Evolutionary conservation across 1,284 basidiomycete species (phyloP).

Genomic region (Singerocomus inundabilis): DNA sequence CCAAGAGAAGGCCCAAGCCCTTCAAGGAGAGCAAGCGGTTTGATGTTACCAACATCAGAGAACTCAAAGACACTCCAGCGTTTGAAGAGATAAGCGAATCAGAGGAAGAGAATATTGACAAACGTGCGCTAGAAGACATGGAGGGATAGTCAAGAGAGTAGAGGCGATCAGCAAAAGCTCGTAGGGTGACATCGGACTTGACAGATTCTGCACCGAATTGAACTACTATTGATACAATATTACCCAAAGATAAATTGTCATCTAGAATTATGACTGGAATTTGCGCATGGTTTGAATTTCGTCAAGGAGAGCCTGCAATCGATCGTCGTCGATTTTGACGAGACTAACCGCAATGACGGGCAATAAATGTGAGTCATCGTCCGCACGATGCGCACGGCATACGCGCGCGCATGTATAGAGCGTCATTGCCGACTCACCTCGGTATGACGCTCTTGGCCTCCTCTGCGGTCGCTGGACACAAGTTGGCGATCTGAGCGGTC

Average conservation of each 20-base stretch:
- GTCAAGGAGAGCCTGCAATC: conserved; percentile 76
- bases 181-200: background rate
- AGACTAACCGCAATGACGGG: conserved; percentile 46
- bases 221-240: conserved; percentile 15
- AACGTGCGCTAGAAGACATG: conserved; percentile 60
- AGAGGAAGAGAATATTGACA: conserved; percentile 53
- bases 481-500: conserved; percentile 88
- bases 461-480: conserved; percentile 85
- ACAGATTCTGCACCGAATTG: background rate
- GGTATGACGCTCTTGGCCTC: conserved; percentile 91
- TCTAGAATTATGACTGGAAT: conserved; percentile 63
- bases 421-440: conserved; percentile 49
- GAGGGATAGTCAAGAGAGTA: conserved; percentile 44
- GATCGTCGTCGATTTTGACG: conserved; percentile 84
- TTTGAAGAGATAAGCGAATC: conserved; percentile 54
- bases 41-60: conserved; percentile 56
- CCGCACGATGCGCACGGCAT: too few relatives aligned
- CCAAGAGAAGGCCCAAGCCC: conserved; percentile 51
- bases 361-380: background rate
- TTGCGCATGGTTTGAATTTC: conserved; percentile 89
- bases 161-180: background rate
- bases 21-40: conserved; percentile 68
- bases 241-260: background rate
- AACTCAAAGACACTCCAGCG: conserved; percentile 39
- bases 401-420: too few relatives aligned